Base-by-base conservation (phyloP, 2,329 filamentous ascomycete species). In the Cercospora sesami region DNA sequence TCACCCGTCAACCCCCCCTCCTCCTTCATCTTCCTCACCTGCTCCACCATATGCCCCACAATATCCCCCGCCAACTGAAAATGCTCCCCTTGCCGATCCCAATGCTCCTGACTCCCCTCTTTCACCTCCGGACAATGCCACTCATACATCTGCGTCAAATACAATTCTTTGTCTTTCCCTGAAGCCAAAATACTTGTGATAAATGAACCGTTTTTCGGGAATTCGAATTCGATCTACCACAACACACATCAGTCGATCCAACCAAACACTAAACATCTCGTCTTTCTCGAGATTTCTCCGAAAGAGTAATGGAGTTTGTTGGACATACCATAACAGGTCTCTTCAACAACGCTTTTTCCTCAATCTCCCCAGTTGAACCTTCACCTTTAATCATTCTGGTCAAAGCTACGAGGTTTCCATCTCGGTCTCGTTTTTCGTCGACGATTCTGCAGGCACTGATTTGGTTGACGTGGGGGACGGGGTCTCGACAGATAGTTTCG, bases 271-370 rank as follows among this genome's bases (percentile, higher is more conserved):
- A 3, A 33, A 33, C 4, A 16, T 36, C 12, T 36, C 10, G 4
- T 16, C 33, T 6, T 6, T 16, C 33, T 36, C 30, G 30, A 31
- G 8, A 31, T 12, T 12, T 9, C 31, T 33, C 9, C 31, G 31
- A 31, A 10, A 10, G 28, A 30, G 28, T 30, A 7, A 31, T 31
- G 9, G 30, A 10, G 30, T 8, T 10, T 10, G 7, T 31, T 31
- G 2, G 9, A 10, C 9, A 31, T n/a, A 63, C 61, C 45, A 63
- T 63, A 26, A 63, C 61, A 7, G 61, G 61, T 18, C 61, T 63
- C 61, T 63, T 63, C 61, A 63, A 63, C 45, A 63, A 18, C 26
- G 61, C 61, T 10, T 51, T 33, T n/a, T 63, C 61, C 18, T 63
- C 48, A 31, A 63, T 30, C 6, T 57, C 61, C 3, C 48, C 61